Evolutionary conservation across 2,329 filamentous ascomycete genomes (phyloP).

Genomic region (Xylaria sp.): DNA sequence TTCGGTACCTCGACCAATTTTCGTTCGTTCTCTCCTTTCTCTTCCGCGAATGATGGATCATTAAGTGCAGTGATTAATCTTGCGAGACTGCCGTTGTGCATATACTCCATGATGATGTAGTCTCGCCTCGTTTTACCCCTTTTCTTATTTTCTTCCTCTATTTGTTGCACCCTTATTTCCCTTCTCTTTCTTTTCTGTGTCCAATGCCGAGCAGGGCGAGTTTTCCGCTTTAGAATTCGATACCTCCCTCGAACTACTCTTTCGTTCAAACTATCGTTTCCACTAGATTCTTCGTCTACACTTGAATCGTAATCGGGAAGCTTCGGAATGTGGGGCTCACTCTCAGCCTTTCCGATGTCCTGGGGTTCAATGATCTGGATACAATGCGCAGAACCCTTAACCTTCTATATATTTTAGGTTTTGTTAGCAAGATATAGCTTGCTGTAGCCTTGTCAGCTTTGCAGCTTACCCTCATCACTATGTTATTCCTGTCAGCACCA

Average conservation of each 20-base stretch:
- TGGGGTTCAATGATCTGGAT: constrained; percentile 27
- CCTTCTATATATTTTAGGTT: constrained; percentile 25
- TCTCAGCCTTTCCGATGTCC: constrained; percentile 2
- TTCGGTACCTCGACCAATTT: constrained; percentile 12
- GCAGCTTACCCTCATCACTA: constrained; percentile 22
- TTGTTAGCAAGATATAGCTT: constrained; percentile 7
- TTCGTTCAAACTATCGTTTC: constrained; percentile 23
- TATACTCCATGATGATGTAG: constrained; percentile 31
- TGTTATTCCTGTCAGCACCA: background rate
- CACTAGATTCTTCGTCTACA: constrained; percentile 26
- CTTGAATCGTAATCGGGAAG: constrained; percentile 25
- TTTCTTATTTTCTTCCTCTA: background rate
- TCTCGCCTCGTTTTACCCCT: background rate
- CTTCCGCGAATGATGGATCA: too few species aligned
- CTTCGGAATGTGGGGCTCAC: background rate
- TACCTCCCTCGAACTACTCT: background rate
- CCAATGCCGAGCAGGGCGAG: background rate
- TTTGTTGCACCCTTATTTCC: background rate
- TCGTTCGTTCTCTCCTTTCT: too few species aligned
- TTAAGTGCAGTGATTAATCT: too few species aligned
- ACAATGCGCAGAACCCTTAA: constrained; percentile 32
- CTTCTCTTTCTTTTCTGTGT: background rate
- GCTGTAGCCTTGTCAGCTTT: too few species aligned
- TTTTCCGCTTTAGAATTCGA: background rate
- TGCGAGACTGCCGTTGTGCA: constrained; percentile 28